Evolutionary conservation across 2,329 filamentous ascomycete genomes (phyloP).

Genomic region (Calonectria pauciramosa): DNA sequence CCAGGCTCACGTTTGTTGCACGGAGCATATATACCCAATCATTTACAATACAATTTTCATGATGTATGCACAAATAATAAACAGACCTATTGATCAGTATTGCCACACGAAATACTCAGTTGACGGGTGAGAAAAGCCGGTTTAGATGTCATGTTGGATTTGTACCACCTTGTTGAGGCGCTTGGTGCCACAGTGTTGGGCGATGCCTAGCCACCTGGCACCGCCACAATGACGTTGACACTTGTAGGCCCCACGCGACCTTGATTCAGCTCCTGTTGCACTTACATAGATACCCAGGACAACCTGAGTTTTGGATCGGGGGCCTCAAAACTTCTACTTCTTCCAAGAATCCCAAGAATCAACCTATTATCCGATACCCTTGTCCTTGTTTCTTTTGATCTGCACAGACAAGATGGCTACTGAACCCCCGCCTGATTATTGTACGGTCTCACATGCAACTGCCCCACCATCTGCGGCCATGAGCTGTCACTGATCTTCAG

Average conservation of each 20-base stretch:
- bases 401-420: slow-evolving; percentile 48
- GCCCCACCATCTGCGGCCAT: slow-evolving; percentile 28
- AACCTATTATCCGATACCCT: background rate
- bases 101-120: background rate
- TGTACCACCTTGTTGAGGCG: background rate
- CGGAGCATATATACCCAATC: slow-evolving; percentile 8
- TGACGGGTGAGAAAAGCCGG: background rate
- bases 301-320: background rate
- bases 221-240: slow-evolving; percentile 61
- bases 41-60: background rate
- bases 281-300: background rate
- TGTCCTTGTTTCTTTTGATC: background rate
- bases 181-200: slow-evolving; percentile 1
- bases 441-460: slow-evolving; percentile 54
- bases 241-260: slow-evolving; percentile 29
- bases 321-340: background rate
- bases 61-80: background rate
- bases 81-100: background rate
- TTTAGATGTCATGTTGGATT: background rate
- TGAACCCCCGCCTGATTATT: slow-evolving; percentile 69
- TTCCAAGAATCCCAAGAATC: background rate
- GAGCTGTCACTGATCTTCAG: slow-evolving; percentile 31
- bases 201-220: slow-evolving; percentile 41
- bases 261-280: slow-evolving; percentile 18
- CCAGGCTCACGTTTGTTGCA: background rate